Conservation (phyloP, 805 yeast genomes). For the Ogataea nonfermentans region DNA sequence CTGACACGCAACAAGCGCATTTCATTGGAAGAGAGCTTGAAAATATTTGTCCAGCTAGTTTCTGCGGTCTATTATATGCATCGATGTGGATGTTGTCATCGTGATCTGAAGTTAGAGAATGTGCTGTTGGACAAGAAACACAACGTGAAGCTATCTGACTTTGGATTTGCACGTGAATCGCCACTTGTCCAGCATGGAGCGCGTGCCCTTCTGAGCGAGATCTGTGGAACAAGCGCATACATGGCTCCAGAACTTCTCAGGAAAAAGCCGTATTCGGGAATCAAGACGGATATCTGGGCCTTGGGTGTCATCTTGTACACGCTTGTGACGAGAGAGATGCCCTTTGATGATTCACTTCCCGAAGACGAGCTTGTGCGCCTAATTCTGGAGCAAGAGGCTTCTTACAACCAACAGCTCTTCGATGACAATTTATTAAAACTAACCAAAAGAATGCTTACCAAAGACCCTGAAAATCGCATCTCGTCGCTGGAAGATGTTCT, state of each 20-base stretch:
- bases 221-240: conserved; percentile 93
- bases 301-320: conserved; percentile 87
- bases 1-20: conserved; percentile 52
- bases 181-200: conserved; percentile 30
- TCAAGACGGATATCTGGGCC: conserved; percentile 87
- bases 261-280: conserved; percentile 71
- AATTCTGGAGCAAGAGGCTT: conserved; percentile 67
- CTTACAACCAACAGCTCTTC: conserved; percentile 38
- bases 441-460: conserved; percentile 53
- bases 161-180: conserved; percentile 87
- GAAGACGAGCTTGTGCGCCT: conserved; percentile 60
- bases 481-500: conserved; percentile 48
- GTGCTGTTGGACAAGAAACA: conserved; percentile 56
- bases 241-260: conserved; percentile 93
- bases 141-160: conserved; percentile 79
- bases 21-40: conserved; percentile 47
- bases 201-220: conserved; percentile 57
- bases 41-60: conserved; percentile 61
- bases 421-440: conserved; percentile 52
- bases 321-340: conserved; percentile 81
- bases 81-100: conserved; percentile 71
- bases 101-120: conserved; percentile 84
- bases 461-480: conserved; percentile 67
- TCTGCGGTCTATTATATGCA: conserved; percentile 75
- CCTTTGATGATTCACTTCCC: conserved; percentile 72